These are phyloP conservation scores for Excoecaria cochinchinensis DNA, from an alignment of 345 rosid species.

Conservation along the genomic window DNA sequence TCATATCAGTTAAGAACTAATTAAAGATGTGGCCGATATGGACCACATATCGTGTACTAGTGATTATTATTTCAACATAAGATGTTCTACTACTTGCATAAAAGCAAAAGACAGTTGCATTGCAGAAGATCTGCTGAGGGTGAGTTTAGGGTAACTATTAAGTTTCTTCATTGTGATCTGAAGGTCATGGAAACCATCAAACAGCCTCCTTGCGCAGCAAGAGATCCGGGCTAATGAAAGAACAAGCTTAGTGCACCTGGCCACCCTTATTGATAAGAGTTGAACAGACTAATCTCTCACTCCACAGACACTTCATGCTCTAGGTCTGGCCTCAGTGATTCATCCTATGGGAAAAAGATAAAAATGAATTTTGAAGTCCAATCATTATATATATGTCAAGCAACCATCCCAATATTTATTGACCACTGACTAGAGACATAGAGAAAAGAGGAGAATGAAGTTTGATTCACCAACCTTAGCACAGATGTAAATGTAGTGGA, in stretches of 20 bases:
- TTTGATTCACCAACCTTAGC: slow-evolving; percentile 44
- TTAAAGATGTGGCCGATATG: neutral
- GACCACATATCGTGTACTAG: neutral
- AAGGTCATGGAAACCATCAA: neutral
- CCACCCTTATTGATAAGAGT: slow-evolving; percentile 10
- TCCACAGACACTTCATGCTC: slow-evolving; percentile 19
- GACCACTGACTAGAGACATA: neutral
- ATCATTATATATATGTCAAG: neutral
- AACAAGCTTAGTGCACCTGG: neutral
- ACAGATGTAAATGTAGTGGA: slow-evolving; percentile 73
- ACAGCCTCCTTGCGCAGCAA: neutral
- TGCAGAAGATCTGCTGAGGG: neutral
- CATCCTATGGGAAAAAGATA: slow-evolving; percentile 19
- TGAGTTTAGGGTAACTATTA: neutral
- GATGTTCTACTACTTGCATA: neutral
- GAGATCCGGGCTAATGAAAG: neutral
- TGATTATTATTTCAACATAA: neutral
- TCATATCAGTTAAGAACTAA: neutral
- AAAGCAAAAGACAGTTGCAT: neutral
- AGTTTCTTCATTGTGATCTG: neutral
- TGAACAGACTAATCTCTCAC: slow-evolving; percentile 11
- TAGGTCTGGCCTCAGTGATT: slow-evolving; percentile 22
- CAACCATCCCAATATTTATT: neutral
- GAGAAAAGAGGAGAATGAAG: neutral
- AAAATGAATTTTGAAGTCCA: slow-evolving; percentile 12